Conservation (phyloP, 257 asterid genomes). For the Linderniella brevidens region DNA sequence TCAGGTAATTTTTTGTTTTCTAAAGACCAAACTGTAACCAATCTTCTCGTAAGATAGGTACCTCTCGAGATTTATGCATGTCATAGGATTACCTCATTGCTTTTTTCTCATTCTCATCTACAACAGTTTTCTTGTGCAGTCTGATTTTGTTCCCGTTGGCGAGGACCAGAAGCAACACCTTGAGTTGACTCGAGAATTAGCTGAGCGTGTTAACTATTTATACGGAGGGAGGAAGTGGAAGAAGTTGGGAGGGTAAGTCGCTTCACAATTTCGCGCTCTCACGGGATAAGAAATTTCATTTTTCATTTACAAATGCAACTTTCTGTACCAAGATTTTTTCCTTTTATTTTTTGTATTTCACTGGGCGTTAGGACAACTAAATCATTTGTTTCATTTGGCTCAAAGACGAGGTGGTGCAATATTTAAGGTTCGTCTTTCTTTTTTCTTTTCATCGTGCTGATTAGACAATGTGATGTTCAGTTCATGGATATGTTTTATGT, state of each 20-base stretch:
- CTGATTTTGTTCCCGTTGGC: slow-evolving; percentile 96
- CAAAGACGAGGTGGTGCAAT: slow-evolving; percentile 81
- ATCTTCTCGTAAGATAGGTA: too few relatives aligned
- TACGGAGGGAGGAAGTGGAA: slow-evolving; percentile 98
- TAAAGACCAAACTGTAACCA: too few relatives aligned
- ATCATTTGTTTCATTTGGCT: slow-evolving; percentile 20
- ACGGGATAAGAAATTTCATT: slow-evolving; percentile 3
- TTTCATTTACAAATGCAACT: slow-evolving; percentile 8
- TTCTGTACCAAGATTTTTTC: slow-evolving; percentile 10
- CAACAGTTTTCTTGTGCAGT: slow-evolving; percentile 35
- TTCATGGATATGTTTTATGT: slow-evolving; percentile 12
- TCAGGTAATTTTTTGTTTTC: slow-evolving; percentile 31
- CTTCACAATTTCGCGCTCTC: slow-evolving; percentile 5
- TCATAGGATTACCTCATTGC: not conserved
- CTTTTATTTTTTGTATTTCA: slow-evolving; percentile 3
- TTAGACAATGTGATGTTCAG: slow-evolving; percentile 8
- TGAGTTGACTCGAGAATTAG: slow-evolving; percentile 87
- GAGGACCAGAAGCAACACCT: slow-evolving; percentile 98
- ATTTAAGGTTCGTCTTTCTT: slow-evolving; percentile 55
- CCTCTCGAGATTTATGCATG: not conserved
- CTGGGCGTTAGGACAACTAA: slow-evolving; percentile 17
- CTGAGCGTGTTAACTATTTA: slow-evolving; percentile 73
- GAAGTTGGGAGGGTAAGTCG: slow-evolving; percentile 89
- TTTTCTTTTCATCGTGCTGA: slow-evolving; percentile 8
- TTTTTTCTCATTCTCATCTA: slow-evolving; percentile 12